phyloP scores from a whole-genome alignment of 2,329 filamentous ascomycete genomes.

The Ophiocordyceps polyrhachis-furcata region DNA sequence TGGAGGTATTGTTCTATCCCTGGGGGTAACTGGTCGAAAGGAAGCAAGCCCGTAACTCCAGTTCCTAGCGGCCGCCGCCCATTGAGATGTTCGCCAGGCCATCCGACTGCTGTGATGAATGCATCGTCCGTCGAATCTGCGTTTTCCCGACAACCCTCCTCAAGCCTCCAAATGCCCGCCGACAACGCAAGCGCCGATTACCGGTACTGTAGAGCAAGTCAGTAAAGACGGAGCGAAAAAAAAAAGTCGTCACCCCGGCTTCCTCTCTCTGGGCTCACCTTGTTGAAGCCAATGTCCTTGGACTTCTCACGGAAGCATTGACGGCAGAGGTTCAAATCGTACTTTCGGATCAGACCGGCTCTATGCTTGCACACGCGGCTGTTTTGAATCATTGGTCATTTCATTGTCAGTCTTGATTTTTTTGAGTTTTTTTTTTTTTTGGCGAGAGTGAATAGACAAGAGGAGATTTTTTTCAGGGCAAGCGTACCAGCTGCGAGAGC shows the following conservation, averaged over 20 bases:
- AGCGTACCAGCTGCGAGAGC: conserved; percentile 75
- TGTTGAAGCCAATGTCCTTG: conserved; percentile 54
- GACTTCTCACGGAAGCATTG: conserved; percentile 63
- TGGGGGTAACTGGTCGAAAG: conserved; percentile 22
- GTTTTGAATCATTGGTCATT: conserved; percentile 1
- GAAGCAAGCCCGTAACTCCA: conserved; percentile 27
- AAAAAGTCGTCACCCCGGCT: too few species aligned
- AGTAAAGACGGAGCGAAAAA: background rate
- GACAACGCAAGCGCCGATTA: conserved; percentile 10
- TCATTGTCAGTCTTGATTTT: background rate
- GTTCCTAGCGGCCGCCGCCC: conserved; percentile 25
- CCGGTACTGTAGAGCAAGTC: conserved; percentile 15
- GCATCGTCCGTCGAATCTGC: conserved; percentile 3
- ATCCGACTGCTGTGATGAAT: conserved; percentile 7
- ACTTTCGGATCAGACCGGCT: conserved; percentile 99
- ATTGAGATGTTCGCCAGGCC: conserved; percentile 19
- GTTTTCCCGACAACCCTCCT: background rate
- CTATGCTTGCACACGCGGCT: conserved; percentile 70
- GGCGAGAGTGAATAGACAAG: background rate
- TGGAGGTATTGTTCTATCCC: conserved; percentile 25
- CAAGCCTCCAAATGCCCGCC: background rate
- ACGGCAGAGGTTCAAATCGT: conserved; percentile 81
- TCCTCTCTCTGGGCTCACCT: conserved; percentile 27
- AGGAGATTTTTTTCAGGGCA: background rate
- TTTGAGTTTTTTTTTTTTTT: background rate